phyloP scores from a whole-genome alignment of 2,329 filamentous ascomycete genomes.

The Neopestalotiopsis clavispora region DNA sequence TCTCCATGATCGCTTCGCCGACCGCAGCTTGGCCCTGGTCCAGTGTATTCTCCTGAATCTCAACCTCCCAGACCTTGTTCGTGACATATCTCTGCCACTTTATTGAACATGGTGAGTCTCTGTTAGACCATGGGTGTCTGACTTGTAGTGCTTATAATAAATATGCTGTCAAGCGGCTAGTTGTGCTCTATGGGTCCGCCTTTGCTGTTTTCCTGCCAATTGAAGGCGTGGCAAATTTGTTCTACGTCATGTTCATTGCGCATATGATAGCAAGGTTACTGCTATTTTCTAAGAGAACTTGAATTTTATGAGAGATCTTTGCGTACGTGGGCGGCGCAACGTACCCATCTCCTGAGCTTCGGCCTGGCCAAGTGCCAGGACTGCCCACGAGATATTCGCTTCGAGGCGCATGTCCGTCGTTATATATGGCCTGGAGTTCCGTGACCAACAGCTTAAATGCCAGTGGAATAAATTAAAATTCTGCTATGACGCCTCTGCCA shows the following conservation, averaged over 20 bases:
- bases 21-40: slow-evolving; percentile 57
- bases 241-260: slow-evolving; percentile 23
- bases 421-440: slow-evolving; percentile 58
- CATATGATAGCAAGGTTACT: slow-evolving; percentile 28
- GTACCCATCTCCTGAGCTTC: not conserved
- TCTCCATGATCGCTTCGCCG: slow-evolving; percentile 61
- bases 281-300: not conserved
- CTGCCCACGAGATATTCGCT: slow-evolving; percentile 47
- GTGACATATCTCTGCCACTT: too few relatives aligned
- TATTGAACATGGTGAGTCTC: too few relatives aligned
- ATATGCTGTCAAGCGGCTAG: too few relatives aligned
- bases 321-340: slow-evolving; percentile 3
- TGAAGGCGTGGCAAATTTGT: too few relatives aligned
- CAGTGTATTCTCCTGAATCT: slow-evolving; percentile 44
- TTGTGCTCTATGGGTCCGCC: too few relatives aligned
- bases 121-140: too few relatives aligned
- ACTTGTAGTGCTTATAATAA: too few relatives aligned
- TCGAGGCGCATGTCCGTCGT: slow-evolving; percentile 50
- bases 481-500: slow-evolving; percentile 46
- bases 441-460: slow-evolving; percentile 59
- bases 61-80: too few relatives aligned
- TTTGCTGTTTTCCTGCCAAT: slow-evolving; percentile 22
- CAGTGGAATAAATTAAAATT: slow-evolving; percentile 65
- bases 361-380: not conserved
- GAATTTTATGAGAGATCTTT: not conserved